Conservation (phyloP, 108 stramenopile species). For the Stephanodiscus triporus region DNA sequence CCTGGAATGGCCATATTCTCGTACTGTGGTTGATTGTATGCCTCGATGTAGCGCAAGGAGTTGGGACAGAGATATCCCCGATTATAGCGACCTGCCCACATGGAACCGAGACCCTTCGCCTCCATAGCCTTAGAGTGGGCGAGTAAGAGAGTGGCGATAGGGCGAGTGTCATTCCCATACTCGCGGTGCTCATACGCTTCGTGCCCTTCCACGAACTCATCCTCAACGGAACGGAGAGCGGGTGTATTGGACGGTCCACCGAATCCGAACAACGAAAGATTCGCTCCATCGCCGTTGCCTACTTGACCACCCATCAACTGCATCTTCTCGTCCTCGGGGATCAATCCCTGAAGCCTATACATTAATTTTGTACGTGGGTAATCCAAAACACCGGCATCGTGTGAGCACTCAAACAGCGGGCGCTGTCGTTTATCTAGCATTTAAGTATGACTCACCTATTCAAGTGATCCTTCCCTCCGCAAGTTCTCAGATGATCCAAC, state of each 20-base stretch:
- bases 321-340: conserved; percentile 28
- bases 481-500: conserved; percentile 75
- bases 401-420: too few relatives aligned
- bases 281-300: neutral
- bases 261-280: neutral
- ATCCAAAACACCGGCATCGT: too few relatives aligned
- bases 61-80: conserved; percentile 78
- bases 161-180: conserved; percentile 77
- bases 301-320: conserved; percentile 10
- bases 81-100: conserved; percentile 80
- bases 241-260: conserved; percentile 6
- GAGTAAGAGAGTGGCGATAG: conserved; percentile 61
- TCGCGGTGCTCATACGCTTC: conserved; percentile 67
- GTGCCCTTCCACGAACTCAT: conserved; percentile 32
- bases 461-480: conserved; percentile 68
- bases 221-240: conserved; percentile 36
- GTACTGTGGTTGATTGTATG: conserved; percentile 63
- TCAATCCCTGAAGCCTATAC: conserved; percentile 46
- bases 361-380: too few relatives aligned
- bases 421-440: too few relatives aligned
- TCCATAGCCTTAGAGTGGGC: conserved; percentile 77
- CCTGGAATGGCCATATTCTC: conserved; percentile 69
- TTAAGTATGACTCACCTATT: too few relatives aligned
- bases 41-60: conserved; percentile 69
- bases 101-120: conserved; percentile 71